Percentiles rank a stretch among this genome's conserved stretches.
These are phyloP conservation scores for Neltuma alba DNA, from an alignment of 306 rosid genomes.

Conservation along the genomic window DNA sequence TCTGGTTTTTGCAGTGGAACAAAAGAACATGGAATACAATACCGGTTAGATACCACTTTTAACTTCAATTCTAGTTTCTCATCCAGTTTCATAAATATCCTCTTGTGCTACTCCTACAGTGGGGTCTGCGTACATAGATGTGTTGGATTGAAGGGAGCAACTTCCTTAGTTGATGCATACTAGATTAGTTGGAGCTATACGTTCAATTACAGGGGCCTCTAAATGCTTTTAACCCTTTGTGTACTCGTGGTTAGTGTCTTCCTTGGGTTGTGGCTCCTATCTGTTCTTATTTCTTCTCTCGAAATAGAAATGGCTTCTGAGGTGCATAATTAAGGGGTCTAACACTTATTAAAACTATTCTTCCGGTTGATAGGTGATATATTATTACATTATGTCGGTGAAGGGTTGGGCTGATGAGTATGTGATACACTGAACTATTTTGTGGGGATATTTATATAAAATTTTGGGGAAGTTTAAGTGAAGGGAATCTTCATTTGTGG, in stretches of 20 bases:
- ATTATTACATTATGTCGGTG: not conserved
- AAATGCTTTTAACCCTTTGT: not conserved
- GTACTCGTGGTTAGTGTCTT: not conserved
- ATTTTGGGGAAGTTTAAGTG: not conserved
- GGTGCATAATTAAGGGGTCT: not conserved
- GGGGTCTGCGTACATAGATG: not conserved
- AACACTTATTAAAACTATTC: constrained; percentile 9
- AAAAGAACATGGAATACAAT: constrained; percentile 43
- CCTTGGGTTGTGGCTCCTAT: not conserved
- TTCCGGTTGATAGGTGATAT: constrained; percentile 3
- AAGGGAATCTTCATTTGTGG: not conserved
- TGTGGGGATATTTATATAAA: not conserved
- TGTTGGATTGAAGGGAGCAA: not conserved
- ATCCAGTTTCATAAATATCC: not conserved
- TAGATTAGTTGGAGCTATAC: not conserved
- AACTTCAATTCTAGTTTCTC: not conserved
- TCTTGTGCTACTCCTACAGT: not conserved
- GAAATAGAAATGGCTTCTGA: not conserved
- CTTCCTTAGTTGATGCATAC: not conserved
- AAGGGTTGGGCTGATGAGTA: not conserved
- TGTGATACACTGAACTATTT: not conserved
- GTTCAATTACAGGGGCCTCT: not conserved
- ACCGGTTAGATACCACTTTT: constrained; percentile 48
- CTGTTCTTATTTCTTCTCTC: not conserved
- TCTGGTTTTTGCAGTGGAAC: constrained; percentile 40